phyloP scores from a whole-genome alignment of 1,139 yeast species.

The Nakaseomyces sp. region DNA sequence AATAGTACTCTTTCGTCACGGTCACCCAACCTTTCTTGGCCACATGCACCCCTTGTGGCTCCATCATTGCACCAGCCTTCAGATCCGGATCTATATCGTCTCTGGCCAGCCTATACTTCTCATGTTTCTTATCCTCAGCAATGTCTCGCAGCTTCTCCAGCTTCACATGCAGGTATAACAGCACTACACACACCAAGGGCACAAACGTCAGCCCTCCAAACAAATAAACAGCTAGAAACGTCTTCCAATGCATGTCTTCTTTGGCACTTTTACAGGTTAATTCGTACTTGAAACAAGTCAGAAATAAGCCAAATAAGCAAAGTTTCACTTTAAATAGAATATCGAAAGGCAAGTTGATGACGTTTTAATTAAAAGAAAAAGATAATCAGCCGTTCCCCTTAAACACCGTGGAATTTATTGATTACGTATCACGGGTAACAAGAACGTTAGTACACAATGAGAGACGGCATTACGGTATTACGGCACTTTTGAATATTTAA shows the following conservation, averaged over 20 bases:
- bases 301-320: too few species aligned
- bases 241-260: constrained; percentile 10
- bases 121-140: constrained; percentile 21
- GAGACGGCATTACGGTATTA: too few species aligned
- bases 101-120: constrained; percentile 9
- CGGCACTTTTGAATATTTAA: too few species aligned
- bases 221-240: constrained; percentile 36
- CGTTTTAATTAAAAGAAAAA: too few species aligned
- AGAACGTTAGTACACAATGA: too few species aligned
- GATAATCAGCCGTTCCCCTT: too few species aligned
- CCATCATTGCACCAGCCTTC: constrained; percentile 57
- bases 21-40: constrained; percentile 73
- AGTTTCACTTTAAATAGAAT: too few species aligned
- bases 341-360: too few species aligned
- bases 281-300: too few species aligned
- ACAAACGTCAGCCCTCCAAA: constrained; percentile 76
- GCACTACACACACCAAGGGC: constrained; percentile 42
- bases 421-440: too few species aligned
- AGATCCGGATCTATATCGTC: constrained; percentile 34
- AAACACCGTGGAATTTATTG: too few species aligned
- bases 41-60: constrained; percentile 54
- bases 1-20: constrained; percentile 67
- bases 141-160: constrained; percentile 17
- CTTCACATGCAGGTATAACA: constrained; percentile 16
- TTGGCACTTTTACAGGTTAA: neutral